Percentiles rank a stretch among this genome's conserved stretches.
Evolutionary conservation across 306 rosid species (phyloP).

Genomic region (Malus asiatica): DNA sequence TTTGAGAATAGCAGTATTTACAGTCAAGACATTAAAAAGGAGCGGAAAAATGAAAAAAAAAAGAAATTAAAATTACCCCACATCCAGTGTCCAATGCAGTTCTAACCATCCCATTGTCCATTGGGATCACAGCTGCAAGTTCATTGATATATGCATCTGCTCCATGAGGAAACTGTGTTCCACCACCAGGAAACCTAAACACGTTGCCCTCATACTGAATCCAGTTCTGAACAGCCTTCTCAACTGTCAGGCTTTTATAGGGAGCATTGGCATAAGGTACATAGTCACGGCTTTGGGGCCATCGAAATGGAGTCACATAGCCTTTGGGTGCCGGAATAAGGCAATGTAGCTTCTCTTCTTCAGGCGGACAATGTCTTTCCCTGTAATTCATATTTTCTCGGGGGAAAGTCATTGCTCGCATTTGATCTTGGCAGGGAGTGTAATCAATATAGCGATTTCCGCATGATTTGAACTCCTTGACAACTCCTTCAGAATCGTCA

Average conservation of each 20-base stretch:
- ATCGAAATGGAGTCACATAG: slow-evolving; percentile 62
- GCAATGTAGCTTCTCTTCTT: slow-evolving; percentile 60
- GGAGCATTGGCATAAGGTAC: slow-evolving; percentile 80
- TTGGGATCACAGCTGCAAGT: slow-evolving; percentile 66
- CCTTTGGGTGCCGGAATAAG: slow-evolving; percentile 76
- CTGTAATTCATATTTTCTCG: slow-evolving; percentile 65
- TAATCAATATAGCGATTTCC: slow-evolving; percentile 41
- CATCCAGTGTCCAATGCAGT: slow-evolving; percentile 82
- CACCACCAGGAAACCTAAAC: slow-evolving; percentile 83
- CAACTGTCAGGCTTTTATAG: slow-evolving; percentile 70
- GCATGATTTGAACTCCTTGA: slow-evolving; percentile 52
- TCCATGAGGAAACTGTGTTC: slow-evolving; percentile 81
- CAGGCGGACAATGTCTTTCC: slow-evolving; percentile 78
- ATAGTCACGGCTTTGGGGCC: slow-evolving; percentile 81
- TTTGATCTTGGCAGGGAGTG: slow-evolving; percentile 78
- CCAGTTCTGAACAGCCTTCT: slow-evolving; percentile 91
- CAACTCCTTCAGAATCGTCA: slow-evolving; percentile 23
- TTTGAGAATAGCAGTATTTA: not conserved
- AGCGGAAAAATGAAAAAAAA: not conserved
- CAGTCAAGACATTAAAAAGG: slow-evolving; percentile 4
- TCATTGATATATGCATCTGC: slow-evolving; percentile 74
- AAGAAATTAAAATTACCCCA: slow-evolving; percentile 48
- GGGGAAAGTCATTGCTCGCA: slow-evolving; percentile 65
- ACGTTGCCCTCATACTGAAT: slow-evolving; percentile 78
- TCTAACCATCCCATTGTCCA: slow-evolving; percentile 63